Conservation (phyloP, 2,329 filamentous ascomycete genomes). For the Cladosporium austrohemisphaericum region DNA sequence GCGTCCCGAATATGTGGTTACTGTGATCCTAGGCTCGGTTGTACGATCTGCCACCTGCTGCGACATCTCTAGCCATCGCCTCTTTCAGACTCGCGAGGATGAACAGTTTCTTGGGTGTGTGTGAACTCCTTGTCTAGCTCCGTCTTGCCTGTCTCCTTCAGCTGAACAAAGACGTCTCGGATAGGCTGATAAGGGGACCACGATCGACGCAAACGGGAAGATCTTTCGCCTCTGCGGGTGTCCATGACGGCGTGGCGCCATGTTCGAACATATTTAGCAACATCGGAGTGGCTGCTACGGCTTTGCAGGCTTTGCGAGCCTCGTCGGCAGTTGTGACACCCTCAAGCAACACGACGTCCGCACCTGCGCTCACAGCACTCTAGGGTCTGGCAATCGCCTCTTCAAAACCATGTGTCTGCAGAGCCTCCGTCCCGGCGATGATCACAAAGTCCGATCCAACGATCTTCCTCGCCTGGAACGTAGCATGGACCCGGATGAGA, state of each 20-base stretch:
- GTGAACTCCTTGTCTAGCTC: too few species aligned
- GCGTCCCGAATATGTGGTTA: too few species aligned
- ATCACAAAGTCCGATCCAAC: conserved; percentile 57
- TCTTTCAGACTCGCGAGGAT: too few species aligned
- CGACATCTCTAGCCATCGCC: too few species aligned
- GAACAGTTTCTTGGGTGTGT: too few species aligned
- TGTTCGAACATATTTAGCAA: conserved; percentile 58
- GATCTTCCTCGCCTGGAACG: conserved; percentile 47
- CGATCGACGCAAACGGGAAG: too few species aligned
- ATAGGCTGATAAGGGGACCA: too few species aligned
- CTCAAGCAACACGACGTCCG: conserved; percentile 60
- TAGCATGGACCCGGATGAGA: conserved; percentile 55
- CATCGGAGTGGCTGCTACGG: conserved; percentile 33
- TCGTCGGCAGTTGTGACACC: conserved; percentile 53
- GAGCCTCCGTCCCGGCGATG: conserved; percentile 62
- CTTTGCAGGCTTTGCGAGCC: conserved; percentile 42
- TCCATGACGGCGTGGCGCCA: conserved; percentile 53
- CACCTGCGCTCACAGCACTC: conserved; percentile 52
- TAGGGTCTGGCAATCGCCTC: conserved; percentile 52
- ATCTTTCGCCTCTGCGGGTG: conserved; percentile 50
- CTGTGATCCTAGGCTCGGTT: too few species aligned
- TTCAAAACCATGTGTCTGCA: conserved; percentile 52
- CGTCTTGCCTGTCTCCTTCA: too few species aligned
- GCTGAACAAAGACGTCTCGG: too few species aligned
- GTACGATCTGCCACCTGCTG: too few species aligned